phyloP scores from a whole-genome alignment of 805 yeast genomes.

The Tetrapisispora pingtungensis region DNA sequence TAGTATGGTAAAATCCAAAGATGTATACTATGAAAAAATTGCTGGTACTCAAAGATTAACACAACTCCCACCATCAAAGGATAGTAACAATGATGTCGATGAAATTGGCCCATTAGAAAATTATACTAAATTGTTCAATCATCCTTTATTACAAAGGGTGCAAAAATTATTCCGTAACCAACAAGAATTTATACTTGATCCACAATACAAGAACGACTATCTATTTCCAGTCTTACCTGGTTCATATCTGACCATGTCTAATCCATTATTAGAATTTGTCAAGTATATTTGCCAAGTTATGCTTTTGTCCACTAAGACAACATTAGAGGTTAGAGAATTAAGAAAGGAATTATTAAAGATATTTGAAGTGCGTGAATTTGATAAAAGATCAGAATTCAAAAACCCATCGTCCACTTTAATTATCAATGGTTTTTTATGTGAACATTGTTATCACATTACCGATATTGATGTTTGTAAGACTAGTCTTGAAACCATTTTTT shows the following conservation, averaged over 20 bases:
- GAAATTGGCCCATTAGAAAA: constrained; percentile 36
- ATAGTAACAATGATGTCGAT: constrained; percentile 28
- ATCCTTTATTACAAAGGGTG: constrained; percentile 57
- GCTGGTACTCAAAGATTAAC: constrained; percentile 54
- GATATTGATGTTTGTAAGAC: constrained; percentile 81
- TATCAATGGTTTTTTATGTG: constrained; percentile 65
- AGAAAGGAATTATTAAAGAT: constrained; percentile 63
- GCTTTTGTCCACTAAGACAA: constrained; percentile 51
- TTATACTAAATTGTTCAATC: constrained; percentile 47
- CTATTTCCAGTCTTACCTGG: constrained; percentile 74
- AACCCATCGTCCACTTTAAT: constrained; percentile 67
- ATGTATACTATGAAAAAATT: constrained; percentile 19
- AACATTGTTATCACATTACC: constrained; percentile 59
- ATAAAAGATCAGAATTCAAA: constrained; percentile 57
- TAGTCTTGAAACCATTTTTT: constrained; percentile 39
- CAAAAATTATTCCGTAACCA: constrained; percentile 58
- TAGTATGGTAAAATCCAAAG: constrained; percentile 48
- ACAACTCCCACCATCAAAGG: constrained; percentile 49
- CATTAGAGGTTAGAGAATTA: constrained; percentile 62
- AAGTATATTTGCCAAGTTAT: constrained; percentile 67
- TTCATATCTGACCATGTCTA: constrained; percentile 43
- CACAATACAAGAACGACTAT: constrained; percentile 54
- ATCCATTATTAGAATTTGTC: constrained; percentile 72
- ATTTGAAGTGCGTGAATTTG: constrained; percentile 79
- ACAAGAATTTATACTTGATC: constrained; percentile 59